Percentiles rank a stretch among this genome's conserved stretches.
phyloP scores from a whole-genome alignment of 1,284 basidiomycete species.

The Amylostereum chailletii region DNA sequence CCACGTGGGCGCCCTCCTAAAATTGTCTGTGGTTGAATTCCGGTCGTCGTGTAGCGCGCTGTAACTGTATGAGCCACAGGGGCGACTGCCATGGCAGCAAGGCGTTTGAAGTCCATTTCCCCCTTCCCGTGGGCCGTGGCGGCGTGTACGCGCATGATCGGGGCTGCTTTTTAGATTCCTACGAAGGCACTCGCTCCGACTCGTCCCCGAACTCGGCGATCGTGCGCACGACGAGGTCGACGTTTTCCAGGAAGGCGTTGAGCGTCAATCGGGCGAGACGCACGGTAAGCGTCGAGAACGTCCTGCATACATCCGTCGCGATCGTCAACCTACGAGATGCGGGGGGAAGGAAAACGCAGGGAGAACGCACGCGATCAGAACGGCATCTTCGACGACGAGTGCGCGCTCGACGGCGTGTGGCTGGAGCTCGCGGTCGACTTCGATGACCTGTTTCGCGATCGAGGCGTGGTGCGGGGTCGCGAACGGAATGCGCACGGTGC shows the following conservation, averaged over 20 bases:
- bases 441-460: constrained; percentile 74
- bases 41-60: too few relatives aligned
- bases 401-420: constrained; percentile 66
- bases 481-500: constrained; percentile 73
- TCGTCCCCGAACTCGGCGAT: constrained; percentile 69
- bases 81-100: too few relatives aligned
- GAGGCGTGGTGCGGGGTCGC: constrained; percentile 61
- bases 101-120: too few relatives aligned
- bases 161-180: too few relatives aligned
- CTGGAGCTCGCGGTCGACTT: constrained; percentile 81
- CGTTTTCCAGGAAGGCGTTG: constrained; percentile 81
- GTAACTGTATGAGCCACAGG: too few relatives aligned
- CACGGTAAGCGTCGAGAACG: constrained; percentile 69
- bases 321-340: too few relatives aligned
- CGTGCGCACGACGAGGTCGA: constrained; percentile 79
- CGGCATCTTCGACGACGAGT: constrained; percentile 55
- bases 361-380: constrained; percentile 60
- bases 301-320: constrained; percentile 28
- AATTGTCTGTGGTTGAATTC: too few relatives aligned
- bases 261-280: constrained; percentile 75
- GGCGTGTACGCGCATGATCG: too few relatives aligned
- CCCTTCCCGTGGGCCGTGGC: too few relatives aligned
- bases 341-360: neutral
- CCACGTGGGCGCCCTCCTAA: too few relatives aligned
- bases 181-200: constrained; percentile 23